Base-by-base conservation (phyloP, 129 eudicot genomes). In the Sambucus nigra region DNA sequence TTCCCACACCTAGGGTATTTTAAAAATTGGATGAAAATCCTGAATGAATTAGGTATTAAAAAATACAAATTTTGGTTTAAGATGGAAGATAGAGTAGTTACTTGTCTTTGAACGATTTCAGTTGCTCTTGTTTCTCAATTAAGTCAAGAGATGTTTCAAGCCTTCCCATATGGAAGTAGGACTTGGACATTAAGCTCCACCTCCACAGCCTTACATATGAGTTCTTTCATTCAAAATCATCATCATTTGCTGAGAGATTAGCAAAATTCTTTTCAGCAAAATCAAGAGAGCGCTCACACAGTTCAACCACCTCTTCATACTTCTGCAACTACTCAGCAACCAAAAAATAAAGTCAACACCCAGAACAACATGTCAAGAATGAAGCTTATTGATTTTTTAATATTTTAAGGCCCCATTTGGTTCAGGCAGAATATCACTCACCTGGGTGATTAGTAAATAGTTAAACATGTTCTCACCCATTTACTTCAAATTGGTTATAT, bases 231-330 rank as follows among this genome's bases (percentile, higher is more conserved):
- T 51, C 40, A 51, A 28, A 27, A 67, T 51, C 69, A 56, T 59
- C 77, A 25, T 26, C 77, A 42, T 58, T 32, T 63, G 59, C 38
- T 19, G 24, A 23, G 23, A 55, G 55, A 46, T 60, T 51, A 12
- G 53, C 31, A 29, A 86, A 67, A 73, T 91, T 91, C 80, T 70
- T 86, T 66, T 76, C 81, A 33, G 95, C 87, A 71, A 67, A 61
- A 25, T 59, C 80, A 65, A 76, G 82, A 48, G 87, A 76, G 76
- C 82, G 80, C 67, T 82, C 94, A 73, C 95, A 91, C 19, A 86
- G 68, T 53, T 80, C 65, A 70, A 82, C 80, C 59, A 75, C 95
- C 55, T 91, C 95, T 47, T 72, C 81, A 70, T 85, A 66, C 82
- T 67, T 91, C 68, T 73, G 71, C 64, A 86, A 28, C 99, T 91